Evolutionary conservation across 306 rosid species (phyloP).

Genomic region (Senna tora): DNA sequence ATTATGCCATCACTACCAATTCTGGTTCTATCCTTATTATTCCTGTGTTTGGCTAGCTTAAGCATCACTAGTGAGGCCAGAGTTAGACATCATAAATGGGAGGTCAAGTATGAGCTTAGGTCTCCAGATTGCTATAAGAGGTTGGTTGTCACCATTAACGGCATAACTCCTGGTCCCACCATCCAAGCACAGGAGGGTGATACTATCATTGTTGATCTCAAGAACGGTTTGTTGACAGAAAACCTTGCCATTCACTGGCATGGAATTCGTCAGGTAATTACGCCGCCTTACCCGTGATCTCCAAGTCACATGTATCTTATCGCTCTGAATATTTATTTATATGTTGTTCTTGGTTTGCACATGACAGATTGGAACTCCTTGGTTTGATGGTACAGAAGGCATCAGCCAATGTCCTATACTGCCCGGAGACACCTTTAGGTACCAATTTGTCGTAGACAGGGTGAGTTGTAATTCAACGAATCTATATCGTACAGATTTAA

Average conservation of each 20-base stretch:
- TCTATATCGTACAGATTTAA: no score
- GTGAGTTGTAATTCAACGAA: no score
- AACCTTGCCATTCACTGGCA: slow-evolving; percentile 94
- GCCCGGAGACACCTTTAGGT: slow-evolving; percentile 80
- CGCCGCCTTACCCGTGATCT: no score
- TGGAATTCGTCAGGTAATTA: slow-evolving; percentile 92
- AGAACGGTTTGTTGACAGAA: slow-evolving; percentile 63
- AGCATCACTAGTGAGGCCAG: slow-evolving; percentile 53
- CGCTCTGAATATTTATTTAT: no score
- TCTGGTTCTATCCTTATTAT: no score
- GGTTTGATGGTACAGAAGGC: slow-evolving; percentile 97
- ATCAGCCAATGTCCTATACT: slow-evolving; percentile 80
- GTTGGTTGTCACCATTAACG: slow-evolving; percentile 73
- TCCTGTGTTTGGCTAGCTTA: slow-evolving; percentile 19
- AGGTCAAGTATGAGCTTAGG: slow-evolving; percentile 65
- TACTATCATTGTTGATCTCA: slow-evolving; percentile 71
- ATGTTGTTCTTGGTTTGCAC: slow-evolving; percentile 1
- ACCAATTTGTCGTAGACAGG: slow-evolving; percentile 82
- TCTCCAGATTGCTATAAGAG: slow-evolving; percentile 86
- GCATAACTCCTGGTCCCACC: slow-evolving; percentile 79
- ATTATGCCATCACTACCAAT: no score
- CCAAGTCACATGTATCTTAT: no score
- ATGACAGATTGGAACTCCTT: slow-evolving; percentile 80
- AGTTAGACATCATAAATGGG: slow-evolving; percentile 66
- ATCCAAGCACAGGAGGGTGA: slow-evolving; percentile 80